These are phyloP conservation scores for Globisporangium abappressorium DNA, from an alignment of 352 stramenopile species.

Conservation along the genomic window DNA sequence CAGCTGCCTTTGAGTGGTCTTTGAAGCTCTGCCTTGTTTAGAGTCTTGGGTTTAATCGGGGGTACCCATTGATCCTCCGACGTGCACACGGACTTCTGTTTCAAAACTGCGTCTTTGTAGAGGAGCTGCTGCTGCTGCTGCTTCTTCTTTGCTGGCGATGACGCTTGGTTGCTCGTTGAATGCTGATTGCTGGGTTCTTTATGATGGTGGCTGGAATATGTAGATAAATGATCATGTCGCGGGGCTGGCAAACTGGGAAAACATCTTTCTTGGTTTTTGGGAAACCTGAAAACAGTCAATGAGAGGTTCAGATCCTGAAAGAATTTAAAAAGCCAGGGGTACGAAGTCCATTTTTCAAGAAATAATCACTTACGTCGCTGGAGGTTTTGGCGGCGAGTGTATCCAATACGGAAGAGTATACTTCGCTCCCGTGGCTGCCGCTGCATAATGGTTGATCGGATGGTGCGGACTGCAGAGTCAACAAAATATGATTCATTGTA, in stretches of 20 bases:
- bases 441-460: background rate
- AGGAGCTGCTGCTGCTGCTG: constrained; percentile 25
- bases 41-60: constrained; percentile 1
- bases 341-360: background rate
- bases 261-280: background rate
- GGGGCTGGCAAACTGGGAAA: constrained; percentile 1
- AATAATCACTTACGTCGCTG: background rate
- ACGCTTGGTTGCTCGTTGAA: background rate
- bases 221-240: background rate
- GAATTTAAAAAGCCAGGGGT: background rate
- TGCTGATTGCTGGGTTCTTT: background rate
- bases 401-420: constrained; percentile 7
- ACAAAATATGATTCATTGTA: background rate
- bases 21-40: background rate
- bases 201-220: constrained; percentile 2
- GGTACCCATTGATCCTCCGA: background rate
- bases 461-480: background rate
- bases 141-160: constrained; percentile 18
- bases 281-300: background rate
- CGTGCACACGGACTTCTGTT: constrained; percentile 21
- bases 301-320: background rate
- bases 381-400: constrained; percentile 5
- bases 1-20: background rate
- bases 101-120: constrained; percentile 58
- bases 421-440: background rate